Evolutionary conservation across 345 rosid species (phyloP).

Genomic region (Salix arbutifolia): DNA sequence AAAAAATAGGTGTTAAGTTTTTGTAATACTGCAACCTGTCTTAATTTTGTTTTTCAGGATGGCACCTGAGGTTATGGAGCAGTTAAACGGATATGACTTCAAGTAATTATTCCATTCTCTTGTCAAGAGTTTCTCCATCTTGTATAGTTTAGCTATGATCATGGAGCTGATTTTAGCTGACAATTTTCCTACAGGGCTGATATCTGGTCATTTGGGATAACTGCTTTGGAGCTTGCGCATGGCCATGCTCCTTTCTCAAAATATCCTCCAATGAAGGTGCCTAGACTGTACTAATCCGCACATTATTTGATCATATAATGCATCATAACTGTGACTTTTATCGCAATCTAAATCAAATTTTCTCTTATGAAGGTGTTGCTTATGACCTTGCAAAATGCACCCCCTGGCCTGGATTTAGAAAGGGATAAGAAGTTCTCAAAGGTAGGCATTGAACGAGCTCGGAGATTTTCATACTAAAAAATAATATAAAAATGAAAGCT

Average conservation of each 20-base stretch:
- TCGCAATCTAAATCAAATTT: conserved; percentile 23
- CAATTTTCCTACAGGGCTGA: conserved; percentile 68
- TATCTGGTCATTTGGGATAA: conserved; percentile 98
- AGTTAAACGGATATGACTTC: conserved; percentile 94
- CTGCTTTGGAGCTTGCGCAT: conserved; percentile 98
- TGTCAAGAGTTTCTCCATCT: conserved; percentile 7
- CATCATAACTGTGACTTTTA: neutral
- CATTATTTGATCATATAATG: conserved; percentile 8
- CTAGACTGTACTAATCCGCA: conserved; percentile 4
- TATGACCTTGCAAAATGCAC: conserved; percentile 99
- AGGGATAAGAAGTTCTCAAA: conserved; percentile 91
- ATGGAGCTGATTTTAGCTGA: conserved; percentile 23
- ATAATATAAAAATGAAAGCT: neutral
- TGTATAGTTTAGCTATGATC: conserved; percentile 1
- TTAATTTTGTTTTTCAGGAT: conserved; percentile 62
- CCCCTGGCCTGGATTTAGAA: conserved; percentile 95
- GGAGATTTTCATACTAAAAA: neutral
- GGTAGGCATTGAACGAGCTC: conserved; percentile 38
- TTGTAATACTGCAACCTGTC: neutral
- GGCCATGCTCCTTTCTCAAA: conserved; percentile 99
- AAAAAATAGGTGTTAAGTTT: neutral
- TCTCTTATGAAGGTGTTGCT: conserved; percentile 68
- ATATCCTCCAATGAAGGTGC: conserved; percentile 98
- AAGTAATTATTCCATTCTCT: conserved; percentile 47
- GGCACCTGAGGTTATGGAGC: conserved; percentile 99